Evolutionary conservation across 202 grass and related monocot genomes (phyloP).

Genomic region (Panicum virgatum): DNA sequence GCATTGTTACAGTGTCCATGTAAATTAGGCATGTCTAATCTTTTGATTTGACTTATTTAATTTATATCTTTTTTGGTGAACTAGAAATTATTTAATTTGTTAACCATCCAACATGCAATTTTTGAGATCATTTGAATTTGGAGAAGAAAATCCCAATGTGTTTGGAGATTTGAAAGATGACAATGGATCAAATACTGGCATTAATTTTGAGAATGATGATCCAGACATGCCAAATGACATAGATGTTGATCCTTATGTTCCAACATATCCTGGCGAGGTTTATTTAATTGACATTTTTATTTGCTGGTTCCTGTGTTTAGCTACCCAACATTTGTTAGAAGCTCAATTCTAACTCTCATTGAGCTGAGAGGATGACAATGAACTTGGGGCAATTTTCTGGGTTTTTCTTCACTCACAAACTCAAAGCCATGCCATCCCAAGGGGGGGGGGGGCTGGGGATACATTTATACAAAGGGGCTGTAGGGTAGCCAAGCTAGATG

Average conservation of each 20-base stretch:
- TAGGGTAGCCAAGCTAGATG: too few species aligned
- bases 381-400: too few species aligned
- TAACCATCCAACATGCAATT: slow-evolving; percentile 52
- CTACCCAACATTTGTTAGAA: too few species aligned
- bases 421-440: too few species aligned
- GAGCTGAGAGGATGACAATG: too few species aligned
- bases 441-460: too few species aligned
- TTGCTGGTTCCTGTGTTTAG: background rate
- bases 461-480: too few species aligned
- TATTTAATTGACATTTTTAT: background rate
- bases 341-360: too few species aligned
- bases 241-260: slow-evolving; percentile 43
- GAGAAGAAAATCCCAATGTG: slow-evolving; percentile 45
- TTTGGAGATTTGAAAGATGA: slow-evolving; percentile 51
- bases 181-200: slow-evolving; percentile 43
- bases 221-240: slow-evolving; percentile 38
- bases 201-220: slow-evolving; percentile 39
- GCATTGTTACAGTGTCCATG: slow-evolving; percentile 26
- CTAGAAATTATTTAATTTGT: too few species aligned
- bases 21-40: background rate
- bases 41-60: slow-evolving; percentile 15
- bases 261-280: slow-evolving; percentile 52
- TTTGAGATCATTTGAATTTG: slow-evolving; percentile 63
- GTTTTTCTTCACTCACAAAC: too few species aligned
- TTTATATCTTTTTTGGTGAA: too few species aligned